Conservation (phyloP, 208 protist species). For the Wallacemonas sp. region DNA sequence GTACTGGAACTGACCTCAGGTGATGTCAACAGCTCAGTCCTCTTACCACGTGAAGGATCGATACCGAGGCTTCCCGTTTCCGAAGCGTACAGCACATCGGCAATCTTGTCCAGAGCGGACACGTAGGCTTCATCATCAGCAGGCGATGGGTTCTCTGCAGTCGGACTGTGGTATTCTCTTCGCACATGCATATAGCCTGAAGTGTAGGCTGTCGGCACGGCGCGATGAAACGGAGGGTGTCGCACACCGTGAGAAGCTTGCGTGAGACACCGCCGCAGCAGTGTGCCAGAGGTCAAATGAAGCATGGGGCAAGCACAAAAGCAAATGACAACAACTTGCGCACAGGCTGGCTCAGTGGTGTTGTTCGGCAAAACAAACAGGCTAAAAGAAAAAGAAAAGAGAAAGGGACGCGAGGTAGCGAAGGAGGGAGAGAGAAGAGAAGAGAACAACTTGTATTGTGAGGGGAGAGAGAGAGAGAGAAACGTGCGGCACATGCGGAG, state of each 20-base stretch:
- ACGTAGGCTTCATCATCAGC: neutral
- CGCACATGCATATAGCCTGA: too few species aligned
- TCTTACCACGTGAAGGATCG: neutral
- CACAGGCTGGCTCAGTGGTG: too few species aligned
- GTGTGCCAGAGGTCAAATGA: too few species aligned
- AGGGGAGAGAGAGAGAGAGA: too few species aligned
- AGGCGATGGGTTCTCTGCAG: neutral
- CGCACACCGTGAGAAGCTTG: neutral
- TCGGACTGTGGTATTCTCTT: neutral
- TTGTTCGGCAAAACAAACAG: too few species aligned
- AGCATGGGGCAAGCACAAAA: neutral
- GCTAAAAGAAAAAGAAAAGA: slow-evolving; percentile 8
- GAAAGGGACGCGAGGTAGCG: neutral
- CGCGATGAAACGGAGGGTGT: too few species aligned
- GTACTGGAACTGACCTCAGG: neutral
- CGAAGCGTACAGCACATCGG: neutral
- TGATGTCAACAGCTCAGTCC: neutral
- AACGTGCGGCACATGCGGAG: neutral
- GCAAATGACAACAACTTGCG: too few species aligned
- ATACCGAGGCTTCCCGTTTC: neutral
- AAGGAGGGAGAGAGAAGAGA: neutral
- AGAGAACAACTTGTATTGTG: too few species aligned
- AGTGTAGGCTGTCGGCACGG: too few species aligned
- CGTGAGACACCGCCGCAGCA: too few species aligned
- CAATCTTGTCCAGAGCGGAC: neutral